These are phyloP conservation scores for Quercus variabilis DNA, from an alignment of 306 rosid species.

Conservation along the genomic window DNA sequence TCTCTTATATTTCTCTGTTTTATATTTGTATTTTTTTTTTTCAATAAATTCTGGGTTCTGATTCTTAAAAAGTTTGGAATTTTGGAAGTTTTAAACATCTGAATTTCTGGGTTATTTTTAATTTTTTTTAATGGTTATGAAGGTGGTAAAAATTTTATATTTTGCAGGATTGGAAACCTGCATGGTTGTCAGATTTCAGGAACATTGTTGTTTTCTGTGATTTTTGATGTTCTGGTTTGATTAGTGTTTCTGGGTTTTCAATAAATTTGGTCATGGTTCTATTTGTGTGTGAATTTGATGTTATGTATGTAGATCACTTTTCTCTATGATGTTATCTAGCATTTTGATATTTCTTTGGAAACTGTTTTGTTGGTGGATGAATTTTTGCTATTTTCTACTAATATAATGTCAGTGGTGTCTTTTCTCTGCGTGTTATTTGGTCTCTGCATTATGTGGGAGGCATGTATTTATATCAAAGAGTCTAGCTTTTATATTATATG, in stretches of 20 bases:
- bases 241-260: constrained; percentile 25
- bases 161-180: constrained; percentile 23
- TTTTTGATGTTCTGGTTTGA: constrained; percentile 21
- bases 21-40: neutral
- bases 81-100: too few relatives aligned
- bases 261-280: constrained; percentile 15
- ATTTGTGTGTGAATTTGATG: constrained; percentile 1
- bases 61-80: constrained; percentile 3
- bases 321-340: neutral
- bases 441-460: constrained; percentile 20
- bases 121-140: constrained; percentile 2
- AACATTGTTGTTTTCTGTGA: constrained; percentile 12
- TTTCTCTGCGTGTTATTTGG: constrained; percentile 13
- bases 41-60: constrained; percentile 16
- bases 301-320: constrained; percentile 12
- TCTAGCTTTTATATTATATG: constrained; percentile 7
- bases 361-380: constrained; percentile 1
- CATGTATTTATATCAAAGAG: neutral
- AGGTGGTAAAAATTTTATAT: constrained; percentile 12
- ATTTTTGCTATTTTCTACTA: neutral
- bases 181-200: constrained; percentile 1
- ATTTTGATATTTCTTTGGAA: constrained; percentile 13
- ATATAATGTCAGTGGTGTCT: constrained; percentile 7
- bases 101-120: neutral
- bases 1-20: neutral